These are phyloP conservation scores for Sporothrix protearum DNA, from an alignment of 2,329 filamentous ascomycete genomes.

Conservation along the genomic window DNA sequence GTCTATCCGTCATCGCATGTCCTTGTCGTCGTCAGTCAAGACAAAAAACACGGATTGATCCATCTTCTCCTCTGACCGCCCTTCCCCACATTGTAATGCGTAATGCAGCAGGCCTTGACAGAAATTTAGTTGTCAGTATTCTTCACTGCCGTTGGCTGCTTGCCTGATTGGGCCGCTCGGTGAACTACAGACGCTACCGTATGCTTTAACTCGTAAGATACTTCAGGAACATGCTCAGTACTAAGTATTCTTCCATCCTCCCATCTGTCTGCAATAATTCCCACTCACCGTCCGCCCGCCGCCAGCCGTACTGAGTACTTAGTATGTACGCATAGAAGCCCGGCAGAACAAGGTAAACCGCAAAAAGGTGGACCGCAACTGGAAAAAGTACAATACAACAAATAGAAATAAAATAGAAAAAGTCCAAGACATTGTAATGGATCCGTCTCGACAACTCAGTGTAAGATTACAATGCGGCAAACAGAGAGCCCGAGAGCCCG, in stretches of 20 bases:
- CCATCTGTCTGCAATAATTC: neutral
- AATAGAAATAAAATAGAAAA: neutral
- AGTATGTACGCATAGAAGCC: too few relatives aligned
- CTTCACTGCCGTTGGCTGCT: neutral
- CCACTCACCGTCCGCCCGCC: neutral
- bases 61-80: neutral
- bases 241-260: neutral
- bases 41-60: neutral
- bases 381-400: neutral
- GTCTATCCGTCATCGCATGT: neutral
- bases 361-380: neutral
- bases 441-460: neutral
- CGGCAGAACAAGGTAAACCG: neutral
- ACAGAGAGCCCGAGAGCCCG: neutral
- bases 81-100: neutral
- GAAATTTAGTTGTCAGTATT: too few relatives aligned
- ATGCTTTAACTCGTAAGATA: neutral
- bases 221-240: too few relatives aligned
- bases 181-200: slow-evolving; percentile 3
- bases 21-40: neutral
- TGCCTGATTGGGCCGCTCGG: slow-evolving; percentile 3
- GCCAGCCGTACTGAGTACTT: too few relatives aligned
- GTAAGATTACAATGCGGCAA: neutral
- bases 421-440: neutral
- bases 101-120: neutral